Conservation (phyloP, 768 basidiomycete genomes). For the Tulasnella sp. region DNA sequence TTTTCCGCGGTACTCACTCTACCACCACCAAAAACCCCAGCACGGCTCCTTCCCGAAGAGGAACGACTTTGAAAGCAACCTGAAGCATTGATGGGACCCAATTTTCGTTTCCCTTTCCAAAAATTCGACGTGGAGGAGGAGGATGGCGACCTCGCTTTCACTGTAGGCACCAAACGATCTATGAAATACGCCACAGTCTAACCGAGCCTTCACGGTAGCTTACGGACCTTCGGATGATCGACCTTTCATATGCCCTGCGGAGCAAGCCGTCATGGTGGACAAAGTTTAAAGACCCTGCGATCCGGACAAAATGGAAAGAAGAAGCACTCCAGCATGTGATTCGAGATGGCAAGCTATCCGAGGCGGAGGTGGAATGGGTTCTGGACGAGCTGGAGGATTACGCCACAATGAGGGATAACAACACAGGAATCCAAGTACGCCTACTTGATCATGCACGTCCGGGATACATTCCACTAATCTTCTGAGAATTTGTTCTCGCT, state of each 20-base stretch:
- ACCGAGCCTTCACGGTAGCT: background rate
- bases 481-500: background rate
- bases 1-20: too few relatives aligned
- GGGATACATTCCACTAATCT: background rate
- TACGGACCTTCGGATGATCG: conserved; percentile 6
- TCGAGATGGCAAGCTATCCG: background rate
- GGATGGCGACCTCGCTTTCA: background rate
- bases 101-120: background rate
- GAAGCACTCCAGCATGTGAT: conserved; percentile 7
- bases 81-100: too few relatives aligned
- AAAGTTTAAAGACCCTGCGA: conserved; percentile 6
- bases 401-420: conserved; percentile 1
- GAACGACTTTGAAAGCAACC: too few relatives aligned
- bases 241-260: conserved; percentile 13
- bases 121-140: background rate
- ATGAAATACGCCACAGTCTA: background rate
- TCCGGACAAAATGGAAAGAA: conserved; percentile 13
- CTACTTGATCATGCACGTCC: background rate
- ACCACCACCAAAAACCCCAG: too few relatives aligned
- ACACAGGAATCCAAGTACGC: conserved; percentile 4
- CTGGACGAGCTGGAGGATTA: conserved; percentile 11
- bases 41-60: too few relatives aligned
- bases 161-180: background rate
- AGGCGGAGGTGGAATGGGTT: conserved; percentile 10
- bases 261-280: conserved; percentile 13